These are phyloP conservation scores for Podospora pseudoanserina DNA, from an alignment of 495 filamentous ascomycete species.

Conservation along the genomic window DNA sequence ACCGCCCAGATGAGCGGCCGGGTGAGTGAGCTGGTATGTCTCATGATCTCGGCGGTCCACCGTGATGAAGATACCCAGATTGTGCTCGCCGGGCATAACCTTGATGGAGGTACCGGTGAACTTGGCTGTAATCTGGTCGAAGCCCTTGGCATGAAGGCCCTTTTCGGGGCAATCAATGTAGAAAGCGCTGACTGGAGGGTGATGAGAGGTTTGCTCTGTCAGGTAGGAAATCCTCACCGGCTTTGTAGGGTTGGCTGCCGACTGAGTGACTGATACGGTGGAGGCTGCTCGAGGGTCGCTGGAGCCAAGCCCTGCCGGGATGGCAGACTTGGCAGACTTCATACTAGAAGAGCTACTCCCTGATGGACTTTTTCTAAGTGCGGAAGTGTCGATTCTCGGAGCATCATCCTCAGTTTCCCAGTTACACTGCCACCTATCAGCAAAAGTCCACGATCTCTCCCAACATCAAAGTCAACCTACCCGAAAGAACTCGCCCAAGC, in stretches of 20 bases:
- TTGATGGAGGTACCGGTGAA: slow-evolving; percentile 94
- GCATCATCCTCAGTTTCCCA: slow-evolving; percentile 82
- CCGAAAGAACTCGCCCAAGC: slow-evolving; percentile 95
- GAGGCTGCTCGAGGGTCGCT: slow-evolving; percentile 37
- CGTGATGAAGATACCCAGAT: slow-evolving; percentile 91
- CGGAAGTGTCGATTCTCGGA: slow-evolving; percentile 45
- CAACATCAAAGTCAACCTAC: slow-evolving; percentile 44
- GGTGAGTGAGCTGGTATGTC: slow-evolving; percentile 92
- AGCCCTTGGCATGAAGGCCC: slow-evolving; percentile 82
- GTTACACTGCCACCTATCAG: slow-evolving; percentile 60
- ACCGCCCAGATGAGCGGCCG: slow-evolving; percentile 86
- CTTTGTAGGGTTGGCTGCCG: slow-evolving; percentile 38
- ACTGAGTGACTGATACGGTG: slow-evolving; percentile 43
- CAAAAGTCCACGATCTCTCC: background rate
- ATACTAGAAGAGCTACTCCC: slow-evolving; percentile 48
- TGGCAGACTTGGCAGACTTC: slow-evolving; percentile 41
- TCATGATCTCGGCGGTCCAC: slow-evolving; percentile 76
- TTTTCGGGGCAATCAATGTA: slow-evolving; percentile 90
- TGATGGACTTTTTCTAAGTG: slow-evolving; percentile 29
- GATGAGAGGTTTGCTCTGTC: slow-evolving; percentile 97
- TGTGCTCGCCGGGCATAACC: slow-evolving; percentile 87
- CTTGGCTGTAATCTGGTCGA: slow-evolving; percentile 94
- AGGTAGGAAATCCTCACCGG: slow-evolving; percentile 81
- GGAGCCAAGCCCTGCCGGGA: slow-evolving; percentile 26
- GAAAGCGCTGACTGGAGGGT: slow-evolving; percentile 96